Percentiles rank a stretch among this genome's conserved stretches.
These are phyloP conservation scores for Clarireedia paspali DNA, from an alignment of 2,329 filamentous ascomycete species.

Conservation along the genomic window DNA sequence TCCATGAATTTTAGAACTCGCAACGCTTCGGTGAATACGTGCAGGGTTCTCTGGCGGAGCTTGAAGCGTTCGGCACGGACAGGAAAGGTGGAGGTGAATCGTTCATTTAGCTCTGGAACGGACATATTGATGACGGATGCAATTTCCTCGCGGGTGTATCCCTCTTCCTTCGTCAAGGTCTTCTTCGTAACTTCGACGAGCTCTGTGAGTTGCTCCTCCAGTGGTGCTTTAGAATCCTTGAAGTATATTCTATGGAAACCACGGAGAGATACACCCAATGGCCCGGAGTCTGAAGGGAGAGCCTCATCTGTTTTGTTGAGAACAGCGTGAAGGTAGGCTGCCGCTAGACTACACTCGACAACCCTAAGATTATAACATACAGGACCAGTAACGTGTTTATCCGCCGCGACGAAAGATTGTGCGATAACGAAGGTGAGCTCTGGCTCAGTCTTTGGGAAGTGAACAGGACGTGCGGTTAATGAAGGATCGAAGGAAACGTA, in stretches of 20 bases:
- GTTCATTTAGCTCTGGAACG: conserved; percentile 62
- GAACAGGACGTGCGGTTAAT: conserved; percentile 68
- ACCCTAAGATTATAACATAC: conserved; percentile 96
- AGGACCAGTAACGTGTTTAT: conserved; percentile 90
- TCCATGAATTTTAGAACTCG: conserved; percentile 79
- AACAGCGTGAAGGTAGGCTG: conserved; percentile 55
- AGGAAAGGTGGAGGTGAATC: conserved; percentile 82
- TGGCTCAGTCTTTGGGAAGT: conserved; percentile 72
- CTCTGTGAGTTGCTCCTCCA: conserved; percentile 61
- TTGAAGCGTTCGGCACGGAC: conserved; percentile 83
- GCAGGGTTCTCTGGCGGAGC: conserved; percentile 77
- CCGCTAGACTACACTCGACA: conserved; percentile 88
- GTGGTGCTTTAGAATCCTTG: conserved; percentile 31
- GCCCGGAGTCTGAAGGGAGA: conserved; percentile 71
- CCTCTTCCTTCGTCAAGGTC: conserved; percentile 68
- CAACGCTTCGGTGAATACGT: conserved; percentile 85
- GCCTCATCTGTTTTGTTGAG: conserved; percentile 48
- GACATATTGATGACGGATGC: conserved; percentile 61
- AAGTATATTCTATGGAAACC: conserved; percentile 85
- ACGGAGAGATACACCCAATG: conserved; percentile 73
- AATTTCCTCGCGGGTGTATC: conserved; percentile 84
- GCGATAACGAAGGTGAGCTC: conserved; percentile 89
- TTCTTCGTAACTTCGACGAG: conserved; percentile 63
- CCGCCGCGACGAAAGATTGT: conserved; percentile 86
- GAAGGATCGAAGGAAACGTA: conserved; percentile 83